Evolutionary conservation across 2,329 filamentous ascomycete species (phyloP).

Genomic region (Emergomyces pasteurianus): DNA sequence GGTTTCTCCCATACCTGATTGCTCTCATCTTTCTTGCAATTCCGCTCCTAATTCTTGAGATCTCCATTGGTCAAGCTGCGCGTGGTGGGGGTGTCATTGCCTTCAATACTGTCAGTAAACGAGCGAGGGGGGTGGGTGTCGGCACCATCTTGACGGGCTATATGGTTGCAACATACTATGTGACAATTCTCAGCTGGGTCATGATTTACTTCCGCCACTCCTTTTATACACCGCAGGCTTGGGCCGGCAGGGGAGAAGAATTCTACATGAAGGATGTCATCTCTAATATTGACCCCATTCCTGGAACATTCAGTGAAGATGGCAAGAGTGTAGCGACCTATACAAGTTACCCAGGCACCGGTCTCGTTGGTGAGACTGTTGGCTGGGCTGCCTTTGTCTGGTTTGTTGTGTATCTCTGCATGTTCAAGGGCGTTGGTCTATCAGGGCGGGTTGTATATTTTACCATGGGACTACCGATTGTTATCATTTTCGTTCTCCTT

Average conservation of each 20-base stretch:
- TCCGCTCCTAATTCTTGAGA: conserved; percentile 41
- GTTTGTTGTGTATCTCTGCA: conserved; percentile 49
- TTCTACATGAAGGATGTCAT: conserved; percentile 40
- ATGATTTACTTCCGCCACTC: conserved; percentile 44
- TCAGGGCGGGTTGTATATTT: conserved; percentile 50
- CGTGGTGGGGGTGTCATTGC: conserved; percentile 42
- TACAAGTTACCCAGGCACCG: conserved; percentile 36
- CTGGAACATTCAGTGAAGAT: not conserved
- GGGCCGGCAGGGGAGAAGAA: conserved; percentile 36
- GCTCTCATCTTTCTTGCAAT: conserved; percentile 43
- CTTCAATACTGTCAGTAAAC: conserved; percentile 38
- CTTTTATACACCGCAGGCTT: conserved; percentile 41
- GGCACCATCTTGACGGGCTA: conserved; percentile 40
- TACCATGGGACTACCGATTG: conserved; percentile 46
- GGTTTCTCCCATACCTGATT: conserved; percentile 45
- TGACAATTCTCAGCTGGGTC: conserved; percentile 43
- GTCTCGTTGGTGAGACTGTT: conserved; percentile 44
- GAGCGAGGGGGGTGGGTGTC: conserved; percentile 41
- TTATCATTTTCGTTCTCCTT: conserved; percentile 42
- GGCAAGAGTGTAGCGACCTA: conserved; percentile 23
- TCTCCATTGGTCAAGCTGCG: conserved; percentile 38
- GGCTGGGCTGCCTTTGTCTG: conserved; percentile 48
- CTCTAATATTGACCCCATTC: conserved; percentile 9
- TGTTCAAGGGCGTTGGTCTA: conserved; percentile 47
- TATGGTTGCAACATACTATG: conserved; percentile 42